These are phyloP conservation scores for Colletotrichum abscissum DNA, from an alignment of 2,329 filamentous ascomycete species.

Conservation along the genomic window DNA sequence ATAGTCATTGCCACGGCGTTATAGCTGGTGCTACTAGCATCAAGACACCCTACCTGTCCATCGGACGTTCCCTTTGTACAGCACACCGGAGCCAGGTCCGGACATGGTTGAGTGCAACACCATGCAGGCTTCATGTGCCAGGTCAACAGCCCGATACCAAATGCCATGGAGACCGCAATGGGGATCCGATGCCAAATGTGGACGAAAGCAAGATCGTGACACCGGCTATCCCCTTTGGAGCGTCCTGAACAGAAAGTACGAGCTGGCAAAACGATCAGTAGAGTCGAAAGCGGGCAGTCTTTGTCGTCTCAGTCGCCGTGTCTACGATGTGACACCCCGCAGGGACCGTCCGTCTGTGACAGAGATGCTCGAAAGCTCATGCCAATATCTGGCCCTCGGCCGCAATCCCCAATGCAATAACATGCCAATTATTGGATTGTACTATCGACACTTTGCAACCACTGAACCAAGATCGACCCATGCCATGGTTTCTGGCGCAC, in stretches of 20 bases:
- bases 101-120: not conserved
- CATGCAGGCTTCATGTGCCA: not conserved
- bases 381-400: not conserved
- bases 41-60: not conserved
- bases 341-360: slow-evolving; percentile 23
- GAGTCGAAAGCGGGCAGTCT: not conserved
- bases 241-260: not conserved
- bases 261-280: not conserved
- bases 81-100: slow-evolving; percentile 15
- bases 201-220: not conserved
- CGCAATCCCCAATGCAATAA: slow-evolving; percentile 1
- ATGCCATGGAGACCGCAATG: not conserved
- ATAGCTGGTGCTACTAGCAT: not conserved
- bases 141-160: not conserved
- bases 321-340: slow-evolving; percentile 1
- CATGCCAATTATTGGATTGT: slow-evolving; percentile 6
- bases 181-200: not conserved
- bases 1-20: not conserved
- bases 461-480: not conserved
- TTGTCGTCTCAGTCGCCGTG: not conserved
- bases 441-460: not conserved
- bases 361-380: not conserved
- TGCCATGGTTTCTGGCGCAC: not conserved
- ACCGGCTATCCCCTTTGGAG: not conserved
- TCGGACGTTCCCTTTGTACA: not conserved